Evolutionary conservation across 2,329 filamentous ascomycete genomes (phyloP), one percentile per base, ranked within the genome.

Genomic region (Talaromyces sp.): DNA sequence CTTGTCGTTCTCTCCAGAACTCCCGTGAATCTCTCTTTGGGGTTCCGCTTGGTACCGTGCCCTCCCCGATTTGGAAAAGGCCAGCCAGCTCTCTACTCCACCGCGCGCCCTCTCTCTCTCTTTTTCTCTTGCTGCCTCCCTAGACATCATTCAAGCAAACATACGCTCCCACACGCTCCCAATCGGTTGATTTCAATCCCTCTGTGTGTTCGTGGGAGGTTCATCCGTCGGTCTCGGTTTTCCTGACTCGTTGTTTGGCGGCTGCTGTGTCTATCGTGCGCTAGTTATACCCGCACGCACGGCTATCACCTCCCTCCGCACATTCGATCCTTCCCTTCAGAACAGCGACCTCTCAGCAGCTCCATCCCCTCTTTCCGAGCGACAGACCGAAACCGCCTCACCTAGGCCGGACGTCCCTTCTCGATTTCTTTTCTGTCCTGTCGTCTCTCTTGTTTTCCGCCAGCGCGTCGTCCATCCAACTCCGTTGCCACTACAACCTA

Each of bases 1-100:
- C 67, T 66, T 64, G 67, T 71, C 67, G 64, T 66, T 69, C 66
- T 69, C 65, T 59, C 62, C 54, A 46, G 21, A 38, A 26, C 31
- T 31, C 55, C 27, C n/a, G 54, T 57, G 55, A 57, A 51, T 50
- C 51, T 54, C 59, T 53, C 51, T 32, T 61, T 61, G 38, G 59
- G 46, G 55, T 61, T 61, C 59, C 61, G 59, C 61, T 61, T 57
- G 54, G 50, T 53, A 48, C 61, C 59, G 59, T 21, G 48, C 54
- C 50, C 54, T 38, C 60, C 55, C 48, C 48, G 58, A 62, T 57
- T 35, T 21, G 60, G 61, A 56, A 61, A 62, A 60, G 60, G 62
- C 48, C 54, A 61, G 46, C 52, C 12, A 61, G 54, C 56, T 61
- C 58, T 56, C 51, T 26, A 56, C 56, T 35, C 29, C 21, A 14